Evolutionary conservation across 2,329 filamentous ascomycete genomes (phyloP).

Genomic region (Diplodia corticola): DNA sequence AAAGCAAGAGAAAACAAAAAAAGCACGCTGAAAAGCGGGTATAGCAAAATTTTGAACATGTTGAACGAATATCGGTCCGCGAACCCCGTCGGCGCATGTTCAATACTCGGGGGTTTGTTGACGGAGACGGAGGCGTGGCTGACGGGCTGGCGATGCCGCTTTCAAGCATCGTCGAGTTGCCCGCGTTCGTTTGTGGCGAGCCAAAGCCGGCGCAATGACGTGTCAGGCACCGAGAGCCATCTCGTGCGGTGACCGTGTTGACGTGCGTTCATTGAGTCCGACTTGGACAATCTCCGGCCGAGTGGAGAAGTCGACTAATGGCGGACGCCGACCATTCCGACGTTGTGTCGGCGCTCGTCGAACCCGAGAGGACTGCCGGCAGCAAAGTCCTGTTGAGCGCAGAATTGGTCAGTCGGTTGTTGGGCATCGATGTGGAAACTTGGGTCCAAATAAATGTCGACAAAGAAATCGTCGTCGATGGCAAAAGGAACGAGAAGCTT

Average conservation of each 20-base stretch:
- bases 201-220: not conserved
- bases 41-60: conserved; percentile 22
- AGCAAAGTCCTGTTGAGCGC: conserved; percentile 22
- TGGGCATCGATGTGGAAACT: not conserved
- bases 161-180: not conserved
- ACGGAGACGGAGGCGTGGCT: not conserved
- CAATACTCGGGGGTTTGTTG: conserved; percentile 19
- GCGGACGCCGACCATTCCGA: conserved; percentile 22
- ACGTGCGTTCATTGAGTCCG: conserved; percentile 1
- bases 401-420: conserved; percentile 15
- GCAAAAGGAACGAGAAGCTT: conserved; percentile 12
- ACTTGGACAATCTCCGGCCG: not conserved
- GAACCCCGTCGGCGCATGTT: conserved; percentile 17
- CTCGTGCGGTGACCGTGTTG: not conserved
- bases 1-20: not conserved
- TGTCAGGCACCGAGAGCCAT: no score
- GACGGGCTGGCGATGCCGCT: not conserved
- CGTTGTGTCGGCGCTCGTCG: conserved; percentile 23
- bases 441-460: conserved; percentile 3
- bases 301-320: conserved; percentile 4
- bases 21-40: conserved; percentile 23
- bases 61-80: conserved; percentile 17
- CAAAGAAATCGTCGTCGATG: not conserved
- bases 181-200: not conserved
- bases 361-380: conserved; percentile 24